Evolutionary conservation across 2,329 filamentous ascomycete species (phyloP), one percentile per base, ranked within the genome.

Genomic region (Botrytis porri): DNA sequence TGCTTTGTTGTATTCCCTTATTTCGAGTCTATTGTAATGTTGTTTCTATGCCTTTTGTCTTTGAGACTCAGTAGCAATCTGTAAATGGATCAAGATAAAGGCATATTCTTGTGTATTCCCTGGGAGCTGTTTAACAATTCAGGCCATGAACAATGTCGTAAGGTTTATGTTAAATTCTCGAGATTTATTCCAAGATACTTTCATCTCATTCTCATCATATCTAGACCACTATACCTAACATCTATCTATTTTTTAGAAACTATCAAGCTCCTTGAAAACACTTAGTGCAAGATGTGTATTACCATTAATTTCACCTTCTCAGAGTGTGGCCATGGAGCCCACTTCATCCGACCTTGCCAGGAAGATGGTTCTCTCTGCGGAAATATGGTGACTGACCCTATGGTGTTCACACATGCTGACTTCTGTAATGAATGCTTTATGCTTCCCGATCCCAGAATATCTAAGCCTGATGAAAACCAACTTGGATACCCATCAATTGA

Each of bases 301-400:
- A 32, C 9, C 12, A 10, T 67, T 14, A 3, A 7, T 0, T 22
- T 67, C 9, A 0, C 1, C 1, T 67, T 29, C 10, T 9, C 0
- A 1, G 18, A 14, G 5, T 67, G 64, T 25, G 35, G 25, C 12
- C 64, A 67, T n/a, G 0, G 29, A 5, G 10, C 7, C 20, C 0
- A 0, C 4, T 39, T 29, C 25, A 9, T 39, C 2, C 64, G 64
- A 4, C 9, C 64, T 41, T 67, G 64, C 5, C 48, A 16, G 4
- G 8, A 20, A 57, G n/a, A 57, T 57, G 10, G n/a, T 67, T 29
- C 35, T 22, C 5, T 16, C 20, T 67, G 64, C 35, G 25, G 4
- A 10, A 5, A 7, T 5, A 29, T 39, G 32, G 45, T 29, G 18
- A 10, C 16, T 16, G 32, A 41, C 2, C 51, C 51, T 29, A 16